Evolutionary conservation across 2,329 filamentous ascomycete species (phyloP), one percentile per base, ranked within the genome.

Genomic region (Fusarium ambrosium): DNA sequence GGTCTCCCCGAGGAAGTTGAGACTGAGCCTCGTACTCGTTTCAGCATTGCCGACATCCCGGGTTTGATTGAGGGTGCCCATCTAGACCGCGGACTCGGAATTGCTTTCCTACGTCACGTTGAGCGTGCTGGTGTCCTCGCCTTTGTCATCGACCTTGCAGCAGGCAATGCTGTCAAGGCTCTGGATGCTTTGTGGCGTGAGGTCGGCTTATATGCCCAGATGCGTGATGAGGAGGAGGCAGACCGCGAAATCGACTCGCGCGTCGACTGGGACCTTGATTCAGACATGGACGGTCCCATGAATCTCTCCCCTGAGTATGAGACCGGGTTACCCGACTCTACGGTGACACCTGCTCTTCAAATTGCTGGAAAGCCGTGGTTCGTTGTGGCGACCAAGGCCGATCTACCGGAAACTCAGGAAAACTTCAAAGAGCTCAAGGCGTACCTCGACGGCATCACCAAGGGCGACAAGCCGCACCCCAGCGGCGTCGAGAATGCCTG

Each of bases 291-390:
- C 13, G 75, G 75, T 74, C 36, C 79, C 36, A 66, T 82, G 65
- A 79, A 80, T 51, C 65, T 79, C 58, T 65, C 73, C 43, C 67
- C 74, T 4, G 73, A 74, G 5, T 75, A 76, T 58, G 72, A 75
- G 10, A 62, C 64, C 3, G 68, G 59, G 2, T 51, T 71, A 7
- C 60, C 69, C 16, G 34, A 66, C 6, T 68, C 76, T 9, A 55
- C 64, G 2, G 69, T 68, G 20, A 64, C 67, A 4, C 81, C 82
- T 4, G 87, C 83, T n/a, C 81, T 94, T n/a, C 91, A 93, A 45
- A 97, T 98, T 75, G 93, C 94, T n/a, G 90, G 90, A 37, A 99
- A 99, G 85, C 95, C 97, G 1, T 99, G 97, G 97, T 97, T 97
- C 79, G 95, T 98, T 6, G 92, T 98, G 51, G 96, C 94, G 1